Base-by-base conservation (phyloP, 2,329 filamentous ascomycete species). In the Albifimbria verrucaria region DNA sequence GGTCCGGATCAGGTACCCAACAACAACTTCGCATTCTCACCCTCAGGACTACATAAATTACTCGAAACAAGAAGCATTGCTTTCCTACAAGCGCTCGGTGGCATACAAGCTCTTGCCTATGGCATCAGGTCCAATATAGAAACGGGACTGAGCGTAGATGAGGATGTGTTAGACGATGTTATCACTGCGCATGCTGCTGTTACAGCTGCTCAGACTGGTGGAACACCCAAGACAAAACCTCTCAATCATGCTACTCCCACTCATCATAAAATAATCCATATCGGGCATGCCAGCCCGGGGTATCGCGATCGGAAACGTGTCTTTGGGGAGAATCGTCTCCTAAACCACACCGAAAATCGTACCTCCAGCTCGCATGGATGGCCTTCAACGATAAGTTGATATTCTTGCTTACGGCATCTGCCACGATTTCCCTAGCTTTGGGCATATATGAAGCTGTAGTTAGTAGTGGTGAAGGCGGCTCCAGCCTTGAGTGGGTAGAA, bases 381-480 rank as follows among this genome's bases (percentile, higher is more conserved):
- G 88, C 88, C 1, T 90, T 90, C 71, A 91, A 92, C 65, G 89
- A 92, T 70, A 92, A 92, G 62, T 84, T 92, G 11, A 74, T 91
- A 50, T 88, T 91, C 51, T 72, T 91, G 4, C 75, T 91, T 54
- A 87, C 86, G 1, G 76, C 85, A 20, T 88, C 88, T 7, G 89
- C 88, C 1, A 75, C 82, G n/a, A 83, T 92, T 32, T 91, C 89
- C 2, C 75, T 92, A 23, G 85, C 83, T 1, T 80, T 92, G 41
- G 89, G 89, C 45, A 81, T 92, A 2, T 91, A 90, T 61, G 86
- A 92, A 63, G 85, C 87, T 1, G 77, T 87, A 49, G 83, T 80
- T 17, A 77, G 56, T 21, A 54, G 79, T 3, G 68, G 76, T 5
- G 68, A 77, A 10, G 73, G 68, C 41, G 65, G 72, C 39, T 74